phyloP scores from a whole-genome alignment of 2,329 filamentous ascomycete species.

The Colletotrichum sp. region DNA sequence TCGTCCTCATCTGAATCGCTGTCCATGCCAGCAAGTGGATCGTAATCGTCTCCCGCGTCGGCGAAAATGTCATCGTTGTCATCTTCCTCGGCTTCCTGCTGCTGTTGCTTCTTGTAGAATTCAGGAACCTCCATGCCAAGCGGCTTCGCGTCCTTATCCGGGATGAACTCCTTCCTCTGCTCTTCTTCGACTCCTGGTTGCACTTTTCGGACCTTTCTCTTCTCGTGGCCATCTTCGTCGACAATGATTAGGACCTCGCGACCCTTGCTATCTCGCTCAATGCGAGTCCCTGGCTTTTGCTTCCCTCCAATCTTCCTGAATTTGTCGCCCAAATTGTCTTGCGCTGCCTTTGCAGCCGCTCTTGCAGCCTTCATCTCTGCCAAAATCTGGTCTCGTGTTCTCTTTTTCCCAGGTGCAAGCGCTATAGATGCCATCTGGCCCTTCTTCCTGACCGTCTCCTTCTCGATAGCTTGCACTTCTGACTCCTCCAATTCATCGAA shows the following conservation, averaged over 20 bases:
- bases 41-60: slow-evolving; percentile 68
- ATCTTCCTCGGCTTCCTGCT: slow-evolving; percentile 53
- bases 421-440: slow-evolving; percentile 62
- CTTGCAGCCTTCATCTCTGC: slow-evolving; percentile 69
- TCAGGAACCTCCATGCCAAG: slow-evolving; percentile 71
- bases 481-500: slow-evolving; percentile 62
- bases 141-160: slow-evolving; percentile 59
- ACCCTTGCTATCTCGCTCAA: slow-evolving; percentile 65
- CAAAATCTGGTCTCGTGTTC: slow-evolving; percentile 69
- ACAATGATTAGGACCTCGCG: slow-evolving; percentile 68
- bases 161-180: slow-evolving; percentile 49
- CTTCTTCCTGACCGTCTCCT: slow-evolving; percentile 62
- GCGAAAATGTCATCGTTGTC: slow-evolving; percentile 70
- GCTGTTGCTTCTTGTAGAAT: slow-evolving; percentile 52
- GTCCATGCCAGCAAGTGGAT: slow-evolving; percentile 65
- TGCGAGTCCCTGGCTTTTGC: slow-evolving; percentile 57
- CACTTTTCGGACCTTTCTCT: slow-evolving; percentile 65
- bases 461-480: slow-evolving; percentile 58
- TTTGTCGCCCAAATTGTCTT: slow-evolving; percentile 57
- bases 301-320: slow-evolving; percentile 69
- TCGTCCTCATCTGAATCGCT: slow-evolving; percentile 45
- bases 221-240: slow-evolving; percentile 70
- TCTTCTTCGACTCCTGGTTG: slow-evolving; percentile 40
- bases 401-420: slow-evolving; percentile 60
- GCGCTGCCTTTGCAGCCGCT: slow-evolving; percentile 60